Base-by-base conservation (phyloP, 805 yeast species). In the Brettanomyces sp. region DNA sequence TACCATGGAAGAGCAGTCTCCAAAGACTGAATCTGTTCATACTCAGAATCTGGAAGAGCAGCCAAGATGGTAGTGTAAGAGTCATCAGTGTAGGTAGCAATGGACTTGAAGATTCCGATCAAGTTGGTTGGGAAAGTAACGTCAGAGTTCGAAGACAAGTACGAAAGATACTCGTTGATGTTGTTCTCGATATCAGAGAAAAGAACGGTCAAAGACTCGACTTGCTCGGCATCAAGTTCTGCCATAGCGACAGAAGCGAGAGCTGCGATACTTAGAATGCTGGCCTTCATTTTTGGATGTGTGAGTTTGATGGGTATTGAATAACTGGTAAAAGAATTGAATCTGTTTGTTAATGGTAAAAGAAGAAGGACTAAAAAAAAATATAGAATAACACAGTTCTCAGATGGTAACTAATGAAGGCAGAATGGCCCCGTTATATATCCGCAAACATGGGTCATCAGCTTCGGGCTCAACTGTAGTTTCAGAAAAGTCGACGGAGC, bases 51-150 rank as follows among this genome's bases (percentile, higher is more conserved):
- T 11, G 22, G 13, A 18, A 41, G 48, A 23, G 54, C 32, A 43
- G 59, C 53, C 48, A 64, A 57, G 46, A 70, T 57, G 33, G 74
- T 69, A 39, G 73, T 70, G 56, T 68, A 70, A n/a, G 69, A 58
- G 45, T 68, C 64, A 54, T 70, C 72, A 11, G 69, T 70, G 56
- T 69, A 70, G 37, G 73, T 69, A 28, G 51, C 54, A 33, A 62
- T 65, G 35, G 54, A 52, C 12, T 9, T 32, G 25, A 14, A 41
- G 13, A 41, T 13, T 9, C 23, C 14, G 21, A 41, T 30, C 37
- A 41, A 41, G 25, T 28, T 36, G 36, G 28, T n/a, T 22, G 43
- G 43, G 22, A 30, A 13, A 38, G 8, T 23, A 5, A 28, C 34
- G n/a, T n/a, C 37, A 14, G 43, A 18, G 33, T 12, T 14, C 9